Conservation (phyloP, 805 yeast genomes). For the Jamesozyma spencerorum region DNA sequence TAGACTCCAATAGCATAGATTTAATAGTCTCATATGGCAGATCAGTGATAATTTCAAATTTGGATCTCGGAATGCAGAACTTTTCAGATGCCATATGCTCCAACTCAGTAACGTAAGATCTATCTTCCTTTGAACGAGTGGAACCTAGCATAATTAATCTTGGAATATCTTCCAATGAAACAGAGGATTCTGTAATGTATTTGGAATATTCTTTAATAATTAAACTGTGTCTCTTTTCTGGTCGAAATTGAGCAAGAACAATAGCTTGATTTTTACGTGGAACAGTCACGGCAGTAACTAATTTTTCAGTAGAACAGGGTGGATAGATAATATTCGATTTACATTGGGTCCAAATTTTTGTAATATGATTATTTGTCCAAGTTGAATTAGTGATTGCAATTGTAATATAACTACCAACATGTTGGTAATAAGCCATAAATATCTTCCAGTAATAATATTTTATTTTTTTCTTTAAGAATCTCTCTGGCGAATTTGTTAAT, state of each 20-base stretch:
- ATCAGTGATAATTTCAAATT: constrained; percentile 55
- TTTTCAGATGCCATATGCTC: constrained; percentile 34
- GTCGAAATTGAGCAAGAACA: constrained; percentile 81
- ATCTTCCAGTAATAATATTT: constrained; percentile 63
- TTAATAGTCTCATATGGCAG: constrained; percentile 60
- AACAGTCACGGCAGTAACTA: constrained; percentile 22
- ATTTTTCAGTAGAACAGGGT: constrained; percentile 71
- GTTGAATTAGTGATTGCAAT: constrained; percentile 72
- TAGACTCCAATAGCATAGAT: constrained; percentile 42
- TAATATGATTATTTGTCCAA: constrained; percentile 82
- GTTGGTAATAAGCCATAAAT: constrained; percentile 54
- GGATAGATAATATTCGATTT: constrained; percentile 58
- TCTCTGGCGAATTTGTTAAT: constrained; percentile 29
- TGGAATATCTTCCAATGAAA: constrained; percentile 30
- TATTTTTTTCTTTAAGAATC: constrained; percentile 21
- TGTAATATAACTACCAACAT: constrained; percentile 58
- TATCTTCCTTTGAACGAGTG: constrained; percentile 63
- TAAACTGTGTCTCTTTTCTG: constrained; percentile 82
- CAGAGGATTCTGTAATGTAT: constrained; percentile 32
- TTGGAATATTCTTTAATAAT: constrained; percentile 54
- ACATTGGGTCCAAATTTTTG: constrained; percentile 49
- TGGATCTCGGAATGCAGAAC: constrained; percentile 33
- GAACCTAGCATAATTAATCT: constrained; percentile 74
- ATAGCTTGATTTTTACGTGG: constrained; percentile 31
- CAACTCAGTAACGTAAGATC: constrained; percentile 44